These are phyloP conservation scores for Tephrocybe sp. DNA, from an alignment of 768 basidiomycete genomes.

Conservation along the genomic window DNA sequence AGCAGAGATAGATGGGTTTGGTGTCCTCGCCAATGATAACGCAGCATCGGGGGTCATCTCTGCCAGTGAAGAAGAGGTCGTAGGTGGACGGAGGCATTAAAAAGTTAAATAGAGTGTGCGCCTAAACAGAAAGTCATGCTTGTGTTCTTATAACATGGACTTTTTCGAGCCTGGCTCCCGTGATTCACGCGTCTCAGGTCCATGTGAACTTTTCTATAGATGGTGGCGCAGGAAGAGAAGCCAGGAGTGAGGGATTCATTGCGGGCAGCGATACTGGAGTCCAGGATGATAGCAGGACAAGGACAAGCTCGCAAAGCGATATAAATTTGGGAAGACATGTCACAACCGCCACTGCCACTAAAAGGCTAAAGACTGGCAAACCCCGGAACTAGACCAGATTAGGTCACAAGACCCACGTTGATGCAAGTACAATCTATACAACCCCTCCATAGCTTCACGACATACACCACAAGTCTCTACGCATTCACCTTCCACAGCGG, in stretches of 20 bases:
- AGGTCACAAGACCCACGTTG: slow-evolving; percentile 28
- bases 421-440: slow-evolving; percentile 18
- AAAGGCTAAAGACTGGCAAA: slow-evolving; percentile 38
- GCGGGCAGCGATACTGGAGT: slow-evolving; percentile 5
- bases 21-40: slow-evolving; percentile 67
- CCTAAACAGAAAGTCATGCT: slow-evolving; percentile 31
- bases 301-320: slow-evolving; percentile 8
- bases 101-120: slow-evolving; percentile 33
- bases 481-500: slow-evolving; percentile 83
- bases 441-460: slow-evolving; percentile 13
- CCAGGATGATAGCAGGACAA: slow-evolving; percentile 8
- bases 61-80: slow-evolving; percentile 68
- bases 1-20: slow-evolving; percentile 60
- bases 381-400: slow-evolving; percentile 29
- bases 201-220: slow-evolving; percentile 52
- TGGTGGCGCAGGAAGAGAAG: slow-evolving; percentile 49
- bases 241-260: slow-evolving; percentile 6
- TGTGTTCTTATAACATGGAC: slow-evolving; percentile 43
- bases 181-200: slow-evolving; percentile 50
- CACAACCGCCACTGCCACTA: slow-evolving; percentile 39
- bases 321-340: slow-evolving; percentile 30
- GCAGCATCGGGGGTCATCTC: slow-evolving; percentile 67
- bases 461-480: slow-evolving; percentile 36
- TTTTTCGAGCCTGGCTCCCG: slow-evolving; percentile 45
- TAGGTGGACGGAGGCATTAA: slow-evolving; percentile 44